A percentile compares a stretch with the other conserved stretches of the same genome.
phyloP scores from a whole-genome alignment of 345 rosid species.

The Carallia pectinifolia region DNA sequence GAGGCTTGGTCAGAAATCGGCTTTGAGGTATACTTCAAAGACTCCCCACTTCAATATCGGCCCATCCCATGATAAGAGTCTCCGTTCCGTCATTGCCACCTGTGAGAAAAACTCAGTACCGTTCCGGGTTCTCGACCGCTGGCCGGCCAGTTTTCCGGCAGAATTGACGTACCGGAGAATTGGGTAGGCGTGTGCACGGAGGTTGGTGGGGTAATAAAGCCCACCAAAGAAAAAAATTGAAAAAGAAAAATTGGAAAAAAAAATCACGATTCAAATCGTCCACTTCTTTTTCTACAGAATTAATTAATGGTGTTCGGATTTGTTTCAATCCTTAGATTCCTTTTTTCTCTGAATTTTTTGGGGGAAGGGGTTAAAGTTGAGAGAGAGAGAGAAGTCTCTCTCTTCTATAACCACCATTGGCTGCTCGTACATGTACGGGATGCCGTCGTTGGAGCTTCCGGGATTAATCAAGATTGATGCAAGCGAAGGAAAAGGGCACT shows the following conservation, averaged over 20 bases:
- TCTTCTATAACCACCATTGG: no score
- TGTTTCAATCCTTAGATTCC: no score
- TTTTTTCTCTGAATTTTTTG: neutral
- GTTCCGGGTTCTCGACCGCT: conserved; percentile 40
- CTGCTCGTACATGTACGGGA: conserved; percentile 55
- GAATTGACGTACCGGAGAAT: conserved; percentile 54
- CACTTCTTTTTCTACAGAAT: no score
- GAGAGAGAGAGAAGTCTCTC: no score
- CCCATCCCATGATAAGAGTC: conserved; percentile 43
- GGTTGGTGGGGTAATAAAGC: conserved; percentile 76
- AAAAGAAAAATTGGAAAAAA: conserved; percentile 20
- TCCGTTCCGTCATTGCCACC: conserved; percentile 41
- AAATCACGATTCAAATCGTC: no score
- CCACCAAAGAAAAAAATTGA: conserved; percentile 53
- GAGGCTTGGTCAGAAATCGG: conserved; percentile 69
- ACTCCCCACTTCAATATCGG: conserved; percentile 70
- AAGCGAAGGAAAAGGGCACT: no score
- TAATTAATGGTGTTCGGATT: no score
- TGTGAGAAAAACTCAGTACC: conserved; percentile 44
- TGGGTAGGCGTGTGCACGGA: conserved; percentile 66
- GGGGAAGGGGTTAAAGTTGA: conserved; percentile 19
- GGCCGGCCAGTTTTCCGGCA: conserved; percentile 43
- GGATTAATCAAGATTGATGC: conserved; percentile 61
- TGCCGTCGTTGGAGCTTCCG: conserved; percentile 81
- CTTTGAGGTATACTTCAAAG: conserved; percentile 63